Base-by-base conservation (phyloP, 2,329 filamentous ascomycete species). In the Clonostachys rosea region DNA sequence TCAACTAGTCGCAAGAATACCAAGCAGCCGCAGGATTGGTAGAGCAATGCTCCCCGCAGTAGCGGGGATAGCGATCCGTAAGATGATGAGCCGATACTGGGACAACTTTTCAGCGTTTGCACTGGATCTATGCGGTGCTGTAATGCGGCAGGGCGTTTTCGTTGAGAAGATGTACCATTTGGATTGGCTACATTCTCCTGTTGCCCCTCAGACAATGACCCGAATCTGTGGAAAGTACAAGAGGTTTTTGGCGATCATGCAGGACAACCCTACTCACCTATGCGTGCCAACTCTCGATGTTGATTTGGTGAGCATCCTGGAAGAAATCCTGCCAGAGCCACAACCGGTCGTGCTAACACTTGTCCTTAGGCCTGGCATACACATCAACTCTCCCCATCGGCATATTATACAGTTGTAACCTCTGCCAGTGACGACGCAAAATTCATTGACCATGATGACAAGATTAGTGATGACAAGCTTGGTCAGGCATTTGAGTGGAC, bases 401-500 rank as follows among this genome's bases (percentile, higher is more conserved):
- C 68, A 5, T 94, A 94, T 65, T 85, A 81, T 55, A 49, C 60
- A 4, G 50, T 49, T 2, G 24, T 30, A 30, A 30, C 24, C 8
- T 30, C 24, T 30, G 24, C 9, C 8, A 30, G 9, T 10, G 24
- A 30, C 10, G 24, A 30, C 8, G 24, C 24, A 6, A 79, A 75
- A 43, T 89, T 90, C 58, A 78, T 92, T 54, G 83, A 91, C 59
- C 89, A 95, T 58, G 86, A 94, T 62, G 90, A 95, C 70, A 92
- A 92, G 65, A 82, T 95, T 18, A 81, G 84, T 43, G 85, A 91
- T 56, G 69, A 68, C 13, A 75, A 73, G 43, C 75, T 95, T 6
- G 79, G 79, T 41, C 69, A 71, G 2, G 72, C 75, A 5, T 94
- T 94, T 57, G 81, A 84, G 59, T 88, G 81, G 78, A 95, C 89